phyloP scores from a whole-genome alignment of 306 rosid species.

The Inga laurina region DNA sequence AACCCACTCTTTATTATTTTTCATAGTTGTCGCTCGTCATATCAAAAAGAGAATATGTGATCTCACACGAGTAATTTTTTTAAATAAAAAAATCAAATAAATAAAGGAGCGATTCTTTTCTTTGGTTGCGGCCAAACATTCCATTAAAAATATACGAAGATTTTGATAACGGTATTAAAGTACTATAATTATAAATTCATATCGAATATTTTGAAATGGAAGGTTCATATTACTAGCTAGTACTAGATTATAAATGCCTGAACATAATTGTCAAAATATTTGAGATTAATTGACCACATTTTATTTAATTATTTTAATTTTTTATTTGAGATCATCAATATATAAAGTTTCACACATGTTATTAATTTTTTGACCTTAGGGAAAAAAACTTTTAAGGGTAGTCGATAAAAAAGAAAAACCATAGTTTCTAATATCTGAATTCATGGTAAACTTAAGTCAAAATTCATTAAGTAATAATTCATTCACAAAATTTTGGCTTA shows the following conservation, averaged over 20 bases:
- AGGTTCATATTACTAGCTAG: background rate
- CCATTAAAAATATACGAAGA: background rate
- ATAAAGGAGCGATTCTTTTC: background rate
- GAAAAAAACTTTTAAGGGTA: background rate
- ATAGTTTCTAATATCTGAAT: background rate
- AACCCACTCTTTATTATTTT: background rate
- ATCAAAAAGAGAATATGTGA: conserved; percentile 1
- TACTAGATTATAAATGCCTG: background rate
- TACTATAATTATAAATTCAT: background rate
- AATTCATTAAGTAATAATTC: no score
- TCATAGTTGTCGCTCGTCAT: background rate
- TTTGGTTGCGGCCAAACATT: background rate
- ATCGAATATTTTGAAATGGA: background rate
- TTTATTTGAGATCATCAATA: background rate
- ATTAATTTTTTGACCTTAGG: background rate
- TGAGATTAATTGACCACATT: background rate
- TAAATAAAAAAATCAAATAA: background rate
- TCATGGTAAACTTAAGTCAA: no score
- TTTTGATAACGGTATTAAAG: background rate
- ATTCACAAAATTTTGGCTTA: no score
- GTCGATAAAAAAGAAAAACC: background rate
- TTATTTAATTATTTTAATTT: background rate
- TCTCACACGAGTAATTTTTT: background rate
- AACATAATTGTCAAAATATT: background rate
- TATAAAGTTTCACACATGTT: background rate